phyloP scores from a whole-genome alignment of 257 asterid genomes.

The Solanum verrucosum region DNA sequence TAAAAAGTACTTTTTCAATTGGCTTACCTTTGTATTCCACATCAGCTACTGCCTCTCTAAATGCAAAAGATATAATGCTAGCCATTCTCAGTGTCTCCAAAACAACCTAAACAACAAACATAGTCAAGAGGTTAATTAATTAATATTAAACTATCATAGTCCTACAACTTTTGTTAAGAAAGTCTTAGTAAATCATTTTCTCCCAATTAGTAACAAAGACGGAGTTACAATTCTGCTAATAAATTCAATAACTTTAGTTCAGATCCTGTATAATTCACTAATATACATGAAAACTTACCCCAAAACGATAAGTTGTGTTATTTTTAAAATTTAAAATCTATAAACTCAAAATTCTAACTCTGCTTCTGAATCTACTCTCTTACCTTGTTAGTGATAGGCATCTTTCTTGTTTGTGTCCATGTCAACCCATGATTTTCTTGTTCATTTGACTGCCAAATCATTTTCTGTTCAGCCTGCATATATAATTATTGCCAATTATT shows the following conservation, averaged over 20 bases:
- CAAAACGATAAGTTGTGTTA: no score
- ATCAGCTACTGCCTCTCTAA: conserved; percentile 82
- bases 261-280: neutral
- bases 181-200: neutral
- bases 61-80: conserved; percentile 79
- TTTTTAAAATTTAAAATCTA: neutral
- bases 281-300: neutral
- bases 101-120: conserved; percentile 37
- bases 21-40: conserved; percentile 66
- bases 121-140: neutral
- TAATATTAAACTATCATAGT: neutral
- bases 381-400: conserved; percentile 72
- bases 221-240: neutral
- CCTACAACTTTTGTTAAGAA: neutral
- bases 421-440: conserved; percentile 33
- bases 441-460: conserved; percentile 28
- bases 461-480: conserved; percentile 67
- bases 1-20: neutral
- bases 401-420: conserved; percentile 77
- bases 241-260: no score
- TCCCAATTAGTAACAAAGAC: neutral
- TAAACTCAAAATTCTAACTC: neutral
- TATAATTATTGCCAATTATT: neutral
- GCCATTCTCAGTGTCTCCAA: conserved; percentile 74
- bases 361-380: neutral